Evolutionary conservation across 2,329 filamentous ascomycete genomes (phyloP), one percentile per base, ranked within the genome.

Genomic region (Eurotiales sp.): DNA sequence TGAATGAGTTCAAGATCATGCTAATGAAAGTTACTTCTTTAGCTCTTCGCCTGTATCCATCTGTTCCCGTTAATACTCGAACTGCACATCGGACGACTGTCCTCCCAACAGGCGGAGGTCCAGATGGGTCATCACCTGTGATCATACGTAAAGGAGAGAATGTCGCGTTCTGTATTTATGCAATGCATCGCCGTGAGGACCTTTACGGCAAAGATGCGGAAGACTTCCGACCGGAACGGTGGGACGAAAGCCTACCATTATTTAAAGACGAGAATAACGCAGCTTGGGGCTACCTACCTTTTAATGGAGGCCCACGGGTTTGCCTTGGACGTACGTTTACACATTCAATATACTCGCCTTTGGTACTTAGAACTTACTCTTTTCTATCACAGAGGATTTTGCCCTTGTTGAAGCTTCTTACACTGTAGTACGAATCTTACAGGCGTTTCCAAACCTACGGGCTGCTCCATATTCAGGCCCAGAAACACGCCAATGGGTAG

Each of bases 101-200:
- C 3, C 53, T 55, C 3, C 53, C 50, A 11, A 14, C 17, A 8
- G 50, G 53, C 10, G 53, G 53, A 11, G 50, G 53, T 0, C 50
- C 39, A 11, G 39, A 50, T 12, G 70, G 75, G 30, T 66, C 70
- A 2, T 70, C 76, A 39, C 87, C 86, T 0, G 63, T 92, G 2
- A 80, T 82, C 51, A 70, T 90, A 4, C 78, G 80, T 51, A 85
- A 87, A 67, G 82, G 85, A 61, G 83, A 83, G 1, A 68, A 78
- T 5, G 73, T 93, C 54, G 75, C 70, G 37, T 93, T 90, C 74
- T 83, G 77, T 43, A 77, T 85, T 0, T 78, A 88, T 47, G 70
- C 81, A 7, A 87, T 92, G 86, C 88, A 93, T 63, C 82, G 88
- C 1, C 81, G 86, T n/a, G 65, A 64, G 34, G 76, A 79, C 30